These are phyloP conservation scores for Irpex sp. DNA, from an alignment of 1,284 basidiomycete genomes.

Conservation along the genomic window DNA sequence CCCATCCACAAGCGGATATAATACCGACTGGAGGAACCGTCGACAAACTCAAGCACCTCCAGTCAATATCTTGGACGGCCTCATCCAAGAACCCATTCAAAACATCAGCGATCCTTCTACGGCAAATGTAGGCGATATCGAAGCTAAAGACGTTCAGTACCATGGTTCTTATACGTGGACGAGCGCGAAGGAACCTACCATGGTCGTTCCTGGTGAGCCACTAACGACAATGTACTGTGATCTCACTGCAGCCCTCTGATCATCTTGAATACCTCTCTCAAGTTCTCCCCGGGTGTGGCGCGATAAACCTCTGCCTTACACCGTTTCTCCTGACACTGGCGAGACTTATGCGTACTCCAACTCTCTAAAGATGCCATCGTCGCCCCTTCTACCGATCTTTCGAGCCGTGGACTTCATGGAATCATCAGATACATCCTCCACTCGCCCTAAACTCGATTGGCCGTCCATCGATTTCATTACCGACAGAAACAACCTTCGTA, in stretches of 20 bases:
- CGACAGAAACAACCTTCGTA: constrained; percentile 54
- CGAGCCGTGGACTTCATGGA: constrained; percentile 42
- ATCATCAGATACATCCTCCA: constrained; percentile 21
- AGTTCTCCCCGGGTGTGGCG: background rate
- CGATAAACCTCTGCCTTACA: constrained; percentile 53
- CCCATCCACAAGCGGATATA: background rate
- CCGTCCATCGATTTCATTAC: constrained; percentile 49
- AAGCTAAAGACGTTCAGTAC: constrained; percentile 34
- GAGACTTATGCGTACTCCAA: constrained; percentile 47
- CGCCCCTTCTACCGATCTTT: constrained; percentile 45
- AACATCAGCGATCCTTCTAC: background rate
- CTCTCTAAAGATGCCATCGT: constrained; percentile 37
- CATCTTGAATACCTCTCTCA: background rate
- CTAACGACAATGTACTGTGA: background rate
- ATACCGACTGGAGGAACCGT: background rate
- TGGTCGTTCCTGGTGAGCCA: constrained; percentile 46
- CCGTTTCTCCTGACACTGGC: constrained; percentile 45
- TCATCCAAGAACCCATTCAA: background rate
- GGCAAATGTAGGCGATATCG: constrained; percentile 2
- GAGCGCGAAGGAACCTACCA: constrained; percentile 35
- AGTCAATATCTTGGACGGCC: background rate
- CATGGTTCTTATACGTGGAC: constrained; percentile 51
- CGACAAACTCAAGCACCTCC: background rate
- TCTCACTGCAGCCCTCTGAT: background rate
- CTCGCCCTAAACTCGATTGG: constrained; percentile 37